Percentiles rank a stretch among this genome's conserved stretches.
phyloP scores from a whole-genome alignment of 331 rosid species.

The Cucumis variabilis region DNA sequence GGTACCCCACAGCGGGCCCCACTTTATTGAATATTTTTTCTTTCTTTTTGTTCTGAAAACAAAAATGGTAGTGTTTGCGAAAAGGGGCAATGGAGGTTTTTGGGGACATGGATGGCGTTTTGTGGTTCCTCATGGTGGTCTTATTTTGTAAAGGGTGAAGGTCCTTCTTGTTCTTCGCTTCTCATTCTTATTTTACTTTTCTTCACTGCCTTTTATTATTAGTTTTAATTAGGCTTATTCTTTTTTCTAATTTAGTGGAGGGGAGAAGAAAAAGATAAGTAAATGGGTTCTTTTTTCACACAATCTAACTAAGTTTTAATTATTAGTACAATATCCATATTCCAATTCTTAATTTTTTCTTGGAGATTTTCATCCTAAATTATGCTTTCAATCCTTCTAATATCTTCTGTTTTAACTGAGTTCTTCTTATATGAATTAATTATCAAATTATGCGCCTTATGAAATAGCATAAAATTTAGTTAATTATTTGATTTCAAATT shows the following conservation, averaged over 20 bases:
- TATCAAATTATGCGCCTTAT: too few relatives aligned
- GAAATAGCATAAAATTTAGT: too few relatives aligned
- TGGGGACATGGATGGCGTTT: conserved; percentile 13
- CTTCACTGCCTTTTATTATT: background rate
- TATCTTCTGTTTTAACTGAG: too few relatives aligned
- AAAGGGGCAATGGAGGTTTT: background rate
- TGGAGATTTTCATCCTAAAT: too few relatives aligned
- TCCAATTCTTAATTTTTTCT: background rate
- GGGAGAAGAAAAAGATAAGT: background rate
- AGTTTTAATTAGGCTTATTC: too few relatives aligned
- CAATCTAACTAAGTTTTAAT: background rate
- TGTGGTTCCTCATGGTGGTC: background rate
- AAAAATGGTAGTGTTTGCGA: background rate
- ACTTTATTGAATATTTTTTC: conserved; percentile 49
- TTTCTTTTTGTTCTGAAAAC: background rate
- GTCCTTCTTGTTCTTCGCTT: background rate
- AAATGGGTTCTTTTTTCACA: background rate
- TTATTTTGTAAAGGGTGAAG: background rate
- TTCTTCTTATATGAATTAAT: too few relatives aligned
- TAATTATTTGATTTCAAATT: too few relatives aligned
- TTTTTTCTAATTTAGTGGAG: background rate
- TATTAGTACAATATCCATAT: background rate
- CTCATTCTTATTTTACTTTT: background rate
- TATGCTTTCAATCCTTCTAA: too few relatives aligned
- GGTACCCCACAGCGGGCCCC: conserved; percentile 90